A percentile compares a stretch with the other conserved stretches of the same genome.
These are phyloP conservation scores for Aspergillus sclerotiicarbonarius DNA, from an alignment of 495 filamentous ascomycete genomes.

Conservation along the genomic window DNA sequence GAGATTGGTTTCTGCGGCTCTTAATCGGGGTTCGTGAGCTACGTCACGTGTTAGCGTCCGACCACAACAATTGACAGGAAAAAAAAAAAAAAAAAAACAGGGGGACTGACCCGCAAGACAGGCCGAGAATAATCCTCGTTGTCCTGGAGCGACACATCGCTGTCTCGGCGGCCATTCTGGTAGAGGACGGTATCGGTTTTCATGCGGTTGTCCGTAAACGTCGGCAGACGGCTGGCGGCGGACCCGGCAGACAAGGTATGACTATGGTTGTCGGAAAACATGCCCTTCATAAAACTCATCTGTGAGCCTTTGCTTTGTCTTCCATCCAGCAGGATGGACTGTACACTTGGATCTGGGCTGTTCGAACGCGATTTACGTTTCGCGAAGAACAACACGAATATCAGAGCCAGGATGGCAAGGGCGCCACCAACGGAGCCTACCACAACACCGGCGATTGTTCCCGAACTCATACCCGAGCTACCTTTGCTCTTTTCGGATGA, in stretches of 20 bases:
- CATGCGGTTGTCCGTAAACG: slow-evolving; percentile 47
- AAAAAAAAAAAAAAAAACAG: background rate
- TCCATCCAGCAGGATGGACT: slow-evolving; percentile 33
- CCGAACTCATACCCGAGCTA: slow-evolving; percentile 31
- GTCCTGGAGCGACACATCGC: slow-evolving; percentile 52
- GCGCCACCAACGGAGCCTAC: slow-evolving; percentile 49
- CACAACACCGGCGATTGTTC: slow-evolving; percentile 49
- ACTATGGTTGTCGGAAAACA: slow-evolving; percentile 43
- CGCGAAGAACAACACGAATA: slow-evolving; percentile 44
- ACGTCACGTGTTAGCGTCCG: slow-evolving; percentile 22
- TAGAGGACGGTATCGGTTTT: slow-evolving; percentile 43
- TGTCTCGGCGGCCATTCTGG: slow-evolving; percentile 48
- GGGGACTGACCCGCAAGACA: slow-evolving; percentile 50
- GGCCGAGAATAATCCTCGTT: slow-evolving; percentile 58
- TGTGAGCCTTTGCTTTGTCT: slow-evolving; percentile 48
- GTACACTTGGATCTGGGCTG: slow-evolving; percentile 35
- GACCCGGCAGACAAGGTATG: slow-evolving; percentile 35
- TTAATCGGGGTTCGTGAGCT: slow-evolving; percentile 58
- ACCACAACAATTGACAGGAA: background rate
- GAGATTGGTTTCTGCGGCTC: slow-evolving; percentile 9
- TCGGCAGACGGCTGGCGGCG: slow-evolving; percentile 23
- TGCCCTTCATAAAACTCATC: slow-evolving; percentile 44
- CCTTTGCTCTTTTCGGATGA: slow-evolving; percentile 13
- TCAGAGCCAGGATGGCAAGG: slow-evolving; percentile 33
- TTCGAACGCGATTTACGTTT: slow-evolving; percentile 35